Evolutionary conservation across 768 basidiomycete genomes (phyloP).

Genomic region (Termitomyces sp.): DNA sequence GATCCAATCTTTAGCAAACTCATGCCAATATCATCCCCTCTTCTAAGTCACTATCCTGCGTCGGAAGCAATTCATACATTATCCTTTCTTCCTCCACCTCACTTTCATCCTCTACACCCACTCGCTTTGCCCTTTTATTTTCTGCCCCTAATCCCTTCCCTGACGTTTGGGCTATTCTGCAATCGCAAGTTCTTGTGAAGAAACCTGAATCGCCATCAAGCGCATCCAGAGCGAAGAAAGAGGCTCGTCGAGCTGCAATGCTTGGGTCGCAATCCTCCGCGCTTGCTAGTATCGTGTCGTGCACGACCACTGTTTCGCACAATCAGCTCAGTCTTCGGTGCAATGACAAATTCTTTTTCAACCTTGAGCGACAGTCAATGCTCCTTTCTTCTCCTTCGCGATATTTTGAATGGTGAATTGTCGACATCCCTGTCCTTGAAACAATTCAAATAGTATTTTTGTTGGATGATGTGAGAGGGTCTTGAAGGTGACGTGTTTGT

Average conservation of each 20-base stretch:
- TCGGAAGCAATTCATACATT: slow-evolving; percentile 1
- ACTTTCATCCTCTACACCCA: slow-evolving; percentile 8
- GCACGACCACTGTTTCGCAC: slow-evolving; percentile 52
- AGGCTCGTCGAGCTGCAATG: slow-evolving; percentile 57
- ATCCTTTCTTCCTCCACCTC: slow-evolving; percentile 9
- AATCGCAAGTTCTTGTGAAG: slow-evolving; percentile 63
- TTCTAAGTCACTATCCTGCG: slow-evolving; percentile 11
- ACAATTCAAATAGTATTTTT: slow-evolving; percentile 64
- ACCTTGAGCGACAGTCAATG: slow-evolving; percentile 6
- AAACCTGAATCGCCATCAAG: slow-evolving; percentile 62
- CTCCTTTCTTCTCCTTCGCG: slow-evolving; percentile 12
- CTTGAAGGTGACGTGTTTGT: slow-evolving; percentile 66
- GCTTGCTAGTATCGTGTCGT: slow-evolving; percentile 57
- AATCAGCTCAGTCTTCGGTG: slow-evolving; percentile 1
- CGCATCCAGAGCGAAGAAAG: slow-evolving; percentile 62
- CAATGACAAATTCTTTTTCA: background rate
- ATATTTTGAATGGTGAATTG: slow-evolving; percentile 58
- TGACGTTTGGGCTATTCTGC: slow-evolving; percentile 41
- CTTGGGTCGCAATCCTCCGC: slow-evolving; percentile 46
- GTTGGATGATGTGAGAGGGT: slow-evolving; percentile 77
- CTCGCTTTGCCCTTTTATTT: slow-evolving; percentile 20
- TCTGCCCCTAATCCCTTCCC: slow-evolving; percentile 23
- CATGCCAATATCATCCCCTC: slow-evolving; percentile 15
- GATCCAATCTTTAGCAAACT: background rate
- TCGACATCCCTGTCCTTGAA: slow-evolving; percentile 70